These are phyloP conservation scores for Dictyostelium discoideum DNA, from an alignment of 78 protist species.

Conservation along the genomic window dicty_2.7 NC_007088.5:2194001-2194500, in stretches of 20 bases:
- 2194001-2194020: neutral
- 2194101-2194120: too few relatives aligned
- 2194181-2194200: conserved; percentile 8
- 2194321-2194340: neutral
- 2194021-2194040: neutral
- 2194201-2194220: conserved; percentile 55
- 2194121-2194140: neutral
- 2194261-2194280: conserved; percentile 64
- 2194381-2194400: neutral
- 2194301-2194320: neutral
- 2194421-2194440: conserved; percentile 68
- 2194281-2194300: conserved; percentile 69
- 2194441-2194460: conserved; percentile 60
- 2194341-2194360: too few relatives aligned
- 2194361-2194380: too few relatives aligned
- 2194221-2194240: conserved; percentile 60
- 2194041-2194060: neutral
- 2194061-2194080: neutral
- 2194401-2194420: conserved; percentile 17
- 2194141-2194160: neutral
- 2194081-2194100: neutral
- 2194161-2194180: neutral
- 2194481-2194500: conserved; percentile 70
- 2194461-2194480: conserved; percentile 28
- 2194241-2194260: conserved; percentile 54